Base-by-base conservation (phyloP, 1,284 basidiomycete genomes). In the Ceratobasidium theobromae region DNA sequence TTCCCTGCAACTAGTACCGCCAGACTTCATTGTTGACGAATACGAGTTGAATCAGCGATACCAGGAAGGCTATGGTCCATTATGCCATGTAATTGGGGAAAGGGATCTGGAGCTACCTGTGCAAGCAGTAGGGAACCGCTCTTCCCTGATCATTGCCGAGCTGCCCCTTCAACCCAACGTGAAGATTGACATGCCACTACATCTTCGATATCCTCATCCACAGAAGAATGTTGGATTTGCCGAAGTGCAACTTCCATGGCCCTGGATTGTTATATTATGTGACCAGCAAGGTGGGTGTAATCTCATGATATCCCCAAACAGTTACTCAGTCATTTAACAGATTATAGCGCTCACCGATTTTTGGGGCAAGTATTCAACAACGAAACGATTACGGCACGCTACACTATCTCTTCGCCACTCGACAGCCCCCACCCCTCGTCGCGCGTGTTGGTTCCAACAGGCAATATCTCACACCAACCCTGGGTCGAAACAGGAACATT, bases 101-200 rank as follows among this genome's bases (percentile, higher is more conserved):
- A 49, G 45, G 41, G 69, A 70, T 27, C 51, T 70, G 27, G 69
- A 70, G 54, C 60, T 55, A 49, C 69, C 69, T 1, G 68, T 70
- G 3, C 65, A 66, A 21, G 68, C 68, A 18, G 46, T 70, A n/a
- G 52, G 52, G 21, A 46, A 57, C 28, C 60, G 66, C 12, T 45
- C 33, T 67, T 53, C 62, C 32, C 41, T 52, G 11, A 49, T 70
- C 43, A 46, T 67, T 21, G 53, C 65, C 12, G 54, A 66, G 6
- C 30, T 55, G 45, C 35, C 46, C 1, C 21, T 28, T 33, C 21
- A 23, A 35, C 12, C 28, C 21, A 41, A 52, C 16, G 51, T 51
- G 11, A 51, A 53, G 23, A 23, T 67, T 18, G 66, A 69, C 28
- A 57, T 70, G 25, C 69, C 69, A 12, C 46, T 70, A 16, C 69